Evolutionary conservation across 2,329 filamentous ascomycete genomes (phyloP), one percentile per base, ranked within the genome.

Genomic region (Ophiocordyceps camponoti-floridani): DNA sequence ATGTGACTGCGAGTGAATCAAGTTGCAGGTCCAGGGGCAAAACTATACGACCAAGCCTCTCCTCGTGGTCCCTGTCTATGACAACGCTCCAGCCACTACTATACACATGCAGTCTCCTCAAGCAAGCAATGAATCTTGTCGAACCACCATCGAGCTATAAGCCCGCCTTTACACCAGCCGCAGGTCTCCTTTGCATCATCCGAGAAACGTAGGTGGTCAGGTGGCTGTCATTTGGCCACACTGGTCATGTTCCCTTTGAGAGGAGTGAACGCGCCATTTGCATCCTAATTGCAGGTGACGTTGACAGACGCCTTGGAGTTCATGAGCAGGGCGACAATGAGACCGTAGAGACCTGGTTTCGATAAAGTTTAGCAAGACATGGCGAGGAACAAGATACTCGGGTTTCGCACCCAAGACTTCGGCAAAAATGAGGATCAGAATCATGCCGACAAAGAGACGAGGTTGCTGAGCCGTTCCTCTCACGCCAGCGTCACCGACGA

Each of bases 281-380:
- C 27, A 16, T 28, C 27, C 53, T 54, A 53, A 38, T 68, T 77
- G 66, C 82, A 87, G 48, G 53, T 61, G 54, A 72, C 73, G 57
- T 79, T 75, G 54, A 77, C 67, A 48, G 67, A 67, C 37, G 82
- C 84, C 73, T 91, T 93, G 48, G 91, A 94, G 84, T 96, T 98
- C 93, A 98, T 98, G 62, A 98, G 80, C 61, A 98, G 83, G 52
- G 91, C 91, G 54, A 98, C 91, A 64, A 98, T 98, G 59, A 98
- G 77, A 65, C 91, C 91, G 72, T 98, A 98, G 47, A 98, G 85
- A 91, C 89, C 85, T 91, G 50, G 11, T 26, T 2, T 41, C 23
- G 23, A 11, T 19, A 16, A 43, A 33, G 43, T 9, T 61, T 49
- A 63, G 60, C 45, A 28, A 44, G 33, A 14, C 3, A n/a, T 23